These are phyloP conservation scores for Scheffersomyces lignosus DNA, from an alignment of 805 yeast genomes.

Conservation along the genomic window DNA sequence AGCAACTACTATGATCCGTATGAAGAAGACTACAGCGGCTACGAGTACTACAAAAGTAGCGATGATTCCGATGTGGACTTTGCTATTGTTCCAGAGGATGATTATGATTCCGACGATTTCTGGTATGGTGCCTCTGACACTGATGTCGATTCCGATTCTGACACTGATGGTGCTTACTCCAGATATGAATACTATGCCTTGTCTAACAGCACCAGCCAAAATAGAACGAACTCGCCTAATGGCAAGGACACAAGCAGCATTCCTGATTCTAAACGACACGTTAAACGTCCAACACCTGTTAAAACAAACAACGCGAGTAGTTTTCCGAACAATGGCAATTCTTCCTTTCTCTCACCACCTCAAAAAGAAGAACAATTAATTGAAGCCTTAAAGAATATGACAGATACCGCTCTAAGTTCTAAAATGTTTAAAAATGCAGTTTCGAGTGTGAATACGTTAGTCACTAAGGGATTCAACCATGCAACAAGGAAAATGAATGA, in stretches of 20 bases:
- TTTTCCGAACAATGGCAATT: background rate
- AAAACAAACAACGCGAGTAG: background rate
- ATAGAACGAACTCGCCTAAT: background rate
- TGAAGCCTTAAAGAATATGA: background rate
- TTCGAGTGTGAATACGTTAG: background rate
- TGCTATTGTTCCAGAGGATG: background rate
- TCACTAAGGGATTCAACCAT: background rate
- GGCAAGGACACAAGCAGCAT: too few species aligned
- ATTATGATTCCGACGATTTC: background rate
- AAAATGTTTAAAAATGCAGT: background rate
- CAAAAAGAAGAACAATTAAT: background rate
- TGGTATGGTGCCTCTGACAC: too few species aligned
- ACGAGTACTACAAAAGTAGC: background rate
- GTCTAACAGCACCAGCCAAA: background rate
- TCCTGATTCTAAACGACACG: background rate
- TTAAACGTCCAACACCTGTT: background rate
- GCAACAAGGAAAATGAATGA: background rate
- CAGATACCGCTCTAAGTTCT: background rate
- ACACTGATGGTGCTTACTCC: background rate
- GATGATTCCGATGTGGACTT: background rate
- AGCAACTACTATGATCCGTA: too few species aligned
- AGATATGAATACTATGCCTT: background rate
- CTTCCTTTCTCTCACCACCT: too few species aligned
- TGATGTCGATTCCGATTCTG: background rate
- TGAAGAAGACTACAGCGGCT: background rate